phyloP scores from a whole-genome alignment of 106 monocot genomes.

The Dactylorhiza incarnata region DNA sequence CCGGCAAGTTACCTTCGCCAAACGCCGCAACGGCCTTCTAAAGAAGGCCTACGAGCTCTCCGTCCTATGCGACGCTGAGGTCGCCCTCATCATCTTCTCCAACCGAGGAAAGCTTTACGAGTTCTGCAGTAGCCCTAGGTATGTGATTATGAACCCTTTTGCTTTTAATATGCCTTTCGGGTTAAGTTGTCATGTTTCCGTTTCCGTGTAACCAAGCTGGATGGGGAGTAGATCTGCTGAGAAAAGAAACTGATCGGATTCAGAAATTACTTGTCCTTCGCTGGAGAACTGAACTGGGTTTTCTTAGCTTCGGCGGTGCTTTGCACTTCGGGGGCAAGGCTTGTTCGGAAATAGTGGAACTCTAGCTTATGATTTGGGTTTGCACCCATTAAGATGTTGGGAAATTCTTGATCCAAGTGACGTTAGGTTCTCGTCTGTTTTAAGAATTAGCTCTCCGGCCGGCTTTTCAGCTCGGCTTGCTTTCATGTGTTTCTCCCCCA shows the following conservation, averaged over 20 bases:
- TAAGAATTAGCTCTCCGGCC: background rate
- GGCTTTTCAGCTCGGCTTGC: background rate
- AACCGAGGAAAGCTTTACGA: conserved; percentile 42
- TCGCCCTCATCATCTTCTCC: conserved; percentile 72
- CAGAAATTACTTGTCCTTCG: background rate
- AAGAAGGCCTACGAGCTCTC: conserved; percentile 77
- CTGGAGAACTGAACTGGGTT: background rate
- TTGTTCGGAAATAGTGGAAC: background rate
- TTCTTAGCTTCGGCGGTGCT: conserved; percentile 3
- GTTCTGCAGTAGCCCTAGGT: conserved; percentile 18
- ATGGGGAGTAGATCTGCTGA: conserved; percentile 8
- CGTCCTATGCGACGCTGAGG: conserved; percentile 67
- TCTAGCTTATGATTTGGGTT: background rate
- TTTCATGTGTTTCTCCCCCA: background rate
- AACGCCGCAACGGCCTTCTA: conserved; percentile 55
- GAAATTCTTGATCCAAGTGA: background rate
- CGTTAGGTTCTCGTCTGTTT: background rate
- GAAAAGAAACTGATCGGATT: conserved; percentile 1
- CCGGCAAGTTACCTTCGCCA: conserved; percentile 51
- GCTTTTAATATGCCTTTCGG: conserved; percentile 8
- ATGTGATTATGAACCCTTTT: conserved; percentile 1
- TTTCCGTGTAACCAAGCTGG: background rate
- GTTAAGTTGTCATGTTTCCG: background rate
- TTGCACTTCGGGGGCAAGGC: background rate
- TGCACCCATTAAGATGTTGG: background rate